These are phyloP conservation scores for Chytriomyces confervae DNA, from an alignment of 192 early-diverging fungal genomes.

Conservation along the genomic window DNA sequence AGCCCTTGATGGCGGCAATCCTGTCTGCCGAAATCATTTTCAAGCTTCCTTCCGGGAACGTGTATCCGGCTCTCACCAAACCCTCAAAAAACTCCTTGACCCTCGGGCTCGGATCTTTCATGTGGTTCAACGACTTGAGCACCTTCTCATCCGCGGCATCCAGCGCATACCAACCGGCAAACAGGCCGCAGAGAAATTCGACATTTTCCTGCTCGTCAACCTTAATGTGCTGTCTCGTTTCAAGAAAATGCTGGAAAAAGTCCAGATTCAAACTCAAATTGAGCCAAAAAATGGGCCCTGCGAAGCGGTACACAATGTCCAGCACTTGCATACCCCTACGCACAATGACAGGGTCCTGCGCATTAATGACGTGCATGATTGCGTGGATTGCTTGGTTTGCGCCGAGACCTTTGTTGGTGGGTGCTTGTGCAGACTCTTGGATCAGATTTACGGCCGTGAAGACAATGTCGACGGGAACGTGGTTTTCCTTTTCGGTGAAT, in stretches of 20 bases:
- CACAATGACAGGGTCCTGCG: slow-evolving; percentile 20
- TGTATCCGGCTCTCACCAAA: slow-evolving; percentile 3
- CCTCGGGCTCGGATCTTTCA: not conserved
- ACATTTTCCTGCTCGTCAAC: slow-evolving; percentile 21
- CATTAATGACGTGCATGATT: slow-evolving; percentile 15
- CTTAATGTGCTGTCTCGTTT: slow-evolving; percentile 4
- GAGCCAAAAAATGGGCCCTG: slow-evolving; percentile 10
- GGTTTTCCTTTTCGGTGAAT: too few relatives aligned
- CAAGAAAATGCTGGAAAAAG: slow-evolving; percentile 23
- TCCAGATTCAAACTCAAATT: slow-evolving; percentile 15
- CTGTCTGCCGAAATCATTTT: slow-evolving; percentile 1
- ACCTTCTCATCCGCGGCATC: not conserved
- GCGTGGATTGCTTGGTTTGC: slow-evolving; percentile 13
- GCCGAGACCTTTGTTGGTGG: slow-evolving; percentile 9
- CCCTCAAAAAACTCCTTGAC: slow-evolving; percentile 27
- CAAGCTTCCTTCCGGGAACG: slow-evolving; percentile 4
- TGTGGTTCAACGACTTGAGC: not conserved
- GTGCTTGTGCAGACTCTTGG: too few relatives aligned
- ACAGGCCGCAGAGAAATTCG: slow-evolving; percentile 8
- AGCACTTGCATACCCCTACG: slow-evolving; percentile 15
- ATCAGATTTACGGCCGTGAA: too few relatives aligned
- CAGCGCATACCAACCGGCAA: slow-evolving; percentile 20
- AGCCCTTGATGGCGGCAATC: not conserved
- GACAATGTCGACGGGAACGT: too few relatives aligned
- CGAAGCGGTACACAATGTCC: slow-evolving; percentile 9